Evolutionary conservation across 257 asterid genomes (phyloP), one percentile per base, ranked within the genome.

Genomic region (Nicotiana benthamiana): DNA sequence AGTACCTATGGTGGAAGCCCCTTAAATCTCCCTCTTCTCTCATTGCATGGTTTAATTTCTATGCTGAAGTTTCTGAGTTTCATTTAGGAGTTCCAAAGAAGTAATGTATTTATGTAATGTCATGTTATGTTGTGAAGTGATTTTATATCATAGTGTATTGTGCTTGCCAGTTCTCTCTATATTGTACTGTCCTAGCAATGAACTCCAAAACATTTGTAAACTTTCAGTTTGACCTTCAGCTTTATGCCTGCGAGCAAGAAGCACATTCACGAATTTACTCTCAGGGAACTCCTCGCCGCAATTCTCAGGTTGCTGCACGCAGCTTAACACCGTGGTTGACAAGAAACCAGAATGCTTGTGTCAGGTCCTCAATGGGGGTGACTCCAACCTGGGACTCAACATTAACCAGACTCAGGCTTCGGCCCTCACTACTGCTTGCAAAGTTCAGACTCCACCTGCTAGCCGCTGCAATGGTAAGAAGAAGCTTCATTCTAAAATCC

Each of bases 401-500:
- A 89, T 93, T 36, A 92, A 93, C 83, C 95, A 92, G 75, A 90
- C 98, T 84, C 94, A 84, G 85, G 98, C 98, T 5, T 65, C 90
- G 16, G 92, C 85, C 18, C 57, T 93, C 80, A 96, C 97, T 13
- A 77, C 53, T n/a, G 91, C 90, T 51, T 93, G 98, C 84, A 89
- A 84, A 52, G 90, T 92, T 72, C 90, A 90, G 75, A 91, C 97
- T 60, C 97, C 97, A 22, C 78, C 93, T 12, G 78, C 75, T 82
- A 91, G 89, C 88, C 65, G 76, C 67, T 93, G 98, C 91, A 82
- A 77, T 13, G 92, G 97, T 90, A 87, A 68, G 67, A 26, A 68
- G 36, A 77, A 51, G 17, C 1, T 13, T 51, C 56, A 51, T 11
- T 51, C 56, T 51, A 51, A 51, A 12, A 13, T 51, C 4, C 18